A percentile compares a stretch with the other conserved stretches of the same genome.
Evolutionary conservation across 352 stramenopile species (phyloP).

Genomic region (Phytophthora lateralis): DNA sequence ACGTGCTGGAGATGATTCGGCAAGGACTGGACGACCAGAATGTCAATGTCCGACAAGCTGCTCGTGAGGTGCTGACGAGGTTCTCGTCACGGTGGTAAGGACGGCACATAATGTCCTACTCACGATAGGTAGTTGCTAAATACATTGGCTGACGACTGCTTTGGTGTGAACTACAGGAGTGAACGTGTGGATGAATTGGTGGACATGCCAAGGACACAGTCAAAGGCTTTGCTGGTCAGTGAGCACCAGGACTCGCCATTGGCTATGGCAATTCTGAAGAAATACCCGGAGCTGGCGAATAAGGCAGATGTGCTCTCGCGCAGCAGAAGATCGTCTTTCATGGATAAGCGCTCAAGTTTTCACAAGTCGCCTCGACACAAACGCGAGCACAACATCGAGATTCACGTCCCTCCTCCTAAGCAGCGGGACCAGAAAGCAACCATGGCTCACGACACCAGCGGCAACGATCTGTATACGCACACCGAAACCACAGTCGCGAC

Average conservation of each 20-base stretch:
- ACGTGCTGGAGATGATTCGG: slow-evolving; percentile 60
- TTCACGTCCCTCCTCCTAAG: slow-evolving; percentile 35
- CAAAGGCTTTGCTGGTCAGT: slow-evolving; percentile 46
- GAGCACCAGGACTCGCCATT: slow-evolving; percentile 57
- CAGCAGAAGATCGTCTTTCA: slow-evolving; percentile 16
- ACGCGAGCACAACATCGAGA: slow-evolving; percentile 36
- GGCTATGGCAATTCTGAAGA: slow-evolving; percentile 46
- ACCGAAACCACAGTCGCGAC: neutral
- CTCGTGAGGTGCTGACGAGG: slow-evolving; percentile 52
- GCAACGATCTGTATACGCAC: neutral
- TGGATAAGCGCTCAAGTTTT: slow-evolving; percentile 28
- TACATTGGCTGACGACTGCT: neutral
- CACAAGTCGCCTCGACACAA: slow-evolving; percentile 33
- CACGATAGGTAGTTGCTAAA: too few relatives aligned
- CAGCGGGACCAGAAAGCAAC: slow-evolving; percentile 11
- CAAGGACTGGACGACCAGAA: slow-evolving; percentile 54
- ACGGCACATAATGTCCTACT: neutral
- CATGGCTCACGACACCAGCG: neutral
- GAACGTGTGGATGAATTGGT: slow-evolving; percentile 57
- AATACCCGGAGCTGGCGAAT: slow-evolving; percentile 37
- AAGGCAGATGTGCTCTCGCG: slow-evolving; percentile 27
- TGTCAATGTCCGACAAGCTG: slow-evolving; percentile 41
- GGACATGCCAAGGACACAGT: slow-evolving; percentile 43
- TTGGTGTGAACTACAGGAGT: slow-evolving; percentile 33
- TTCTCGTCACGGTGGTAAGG: slow-evolving; percentile 60